Evolutionary conservation across 75 land plant genomes (phyloP), one percentile per base, ranked within the genome.

Genomic region (Chamaecyparis obtusa): DNA sequence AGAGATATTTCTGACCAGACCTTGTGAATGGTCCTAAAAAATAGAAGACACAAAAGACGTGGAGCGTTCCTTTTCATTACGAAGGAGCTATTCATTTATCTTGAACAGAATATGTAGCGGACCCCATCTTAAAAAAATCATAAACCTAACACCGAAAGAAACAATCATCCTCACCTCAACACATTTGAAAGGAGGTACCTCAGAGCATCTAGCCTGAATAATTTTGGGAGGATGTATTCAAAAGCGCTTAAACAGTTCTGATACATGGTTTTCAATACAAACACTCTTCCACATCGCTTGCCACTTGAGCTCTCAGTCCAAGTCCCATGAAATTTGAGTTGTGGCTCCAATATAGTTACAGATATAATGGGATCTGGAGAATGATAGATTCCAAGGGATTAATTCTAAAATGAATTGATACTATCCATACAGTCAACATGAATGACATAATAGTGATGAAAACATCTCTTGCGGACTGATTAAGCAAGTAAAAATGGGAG

Each of bases 231-330:
- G 83, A 21, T 49, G 83, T 27, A 80, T 43, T 80, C 83, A 80
- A 44, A 80, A 80, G 83, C 83, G 44, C 83, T 44, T 80, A 14
- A 80, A 80, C 51, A 7, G 49, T 80, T 80, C 30, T 27, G 48
- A 30, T 80, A 44, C 48, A 80, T 80, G 48, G 83, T 11, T 80
- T 41, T 80, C 37, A 77, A 27, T 80, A 36, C 83, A 44, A 44
- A 44, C 10, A 32, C 13, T 80, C 83, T 80, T 32, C 41, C 17
- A 27, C 3, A 7, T 19, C 24, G 49, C 49, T 44, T 80, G 49
- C n/a, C 43, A 30, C 48, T 80, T 44, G 83, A 21, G 43, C 39
- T 80, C 30, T 80, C 27, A 27, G 83, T 80, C 3, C 11, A 8
- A 11, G 8, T n/a, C 75, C 14, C 35, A 11, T 30, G 75, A 71